Percentiles rank a stretch among this genome's conserved stretches.
Evolutionary conservation across 2,329 filamentous ascomycete species (phyloP).

Genomic region (Aciculosporium take): DNA sequence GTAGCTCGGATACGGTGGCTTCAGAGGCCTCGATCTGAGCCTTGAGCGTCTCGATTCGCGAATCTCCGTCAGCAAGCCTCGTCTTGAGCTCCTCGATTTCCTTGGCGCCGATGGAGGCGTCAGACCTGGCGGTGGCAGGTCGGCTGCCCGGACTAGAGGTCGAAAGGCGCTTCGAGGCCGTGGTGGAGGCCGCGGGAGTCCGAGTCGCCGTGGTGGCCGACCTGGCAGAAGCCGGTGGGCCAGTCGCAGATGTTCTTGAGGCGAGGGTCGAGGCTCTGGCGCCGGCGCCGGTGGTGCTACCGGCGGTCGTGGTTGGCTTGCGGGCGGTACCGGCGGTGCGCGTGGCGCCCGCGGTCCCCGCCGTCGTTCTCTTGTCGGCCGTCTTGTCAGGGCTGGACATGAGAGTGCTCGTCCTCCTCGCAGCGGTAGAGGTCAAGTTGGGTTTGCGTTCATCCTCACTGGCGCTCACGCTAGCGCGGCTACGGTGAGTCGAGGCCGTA

Average conservation of each 20-base stretch:
- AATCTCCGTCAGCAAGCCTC: constrained; percentile 43
- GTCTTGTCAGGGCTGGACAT: constrained; percentile 24
- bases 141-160: constrained; percentile 24
- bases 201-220: constrained; percentile 21
- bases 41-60: constrained; percentile 42
- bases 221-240: constrained; percentile 17
- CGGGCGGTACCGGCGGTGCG: constrained; percentile 20
- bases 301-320: constrained; percentile 19
- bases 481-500: constrained; percentile 28
- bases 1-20: constrained; percentile 40
- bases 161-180: constrained; percentile 44
- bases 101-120: constrained; percentile 32
- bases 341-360: constrained; percentile 18
- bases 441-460: constrained; percentile 38
- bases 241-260: constrained; percentile 16
- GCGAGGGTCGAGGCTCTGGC: constrained; percentile 21
- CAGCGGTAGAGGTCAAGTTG: constrained; percentile 21
- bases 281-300: constrained; percentile 23
- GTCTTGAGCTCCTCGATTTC: constrained; percentile 46
- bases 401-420: constrained; percentile 30
- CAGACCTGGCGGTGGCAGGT: constrained; percentile 22
- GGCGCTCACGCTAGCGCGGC: constrained; percentile 32
- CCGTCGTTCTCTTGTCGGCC: constrained; percentile 20
- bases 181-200: constrained; percentile 24
- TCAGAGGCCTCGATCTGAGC: constrained; percentile 40